phyloP scores from a whole-genome alignment of 1,284 basidiomycete species.

The Ceratorhiza oryzae-sativae region DNA sequence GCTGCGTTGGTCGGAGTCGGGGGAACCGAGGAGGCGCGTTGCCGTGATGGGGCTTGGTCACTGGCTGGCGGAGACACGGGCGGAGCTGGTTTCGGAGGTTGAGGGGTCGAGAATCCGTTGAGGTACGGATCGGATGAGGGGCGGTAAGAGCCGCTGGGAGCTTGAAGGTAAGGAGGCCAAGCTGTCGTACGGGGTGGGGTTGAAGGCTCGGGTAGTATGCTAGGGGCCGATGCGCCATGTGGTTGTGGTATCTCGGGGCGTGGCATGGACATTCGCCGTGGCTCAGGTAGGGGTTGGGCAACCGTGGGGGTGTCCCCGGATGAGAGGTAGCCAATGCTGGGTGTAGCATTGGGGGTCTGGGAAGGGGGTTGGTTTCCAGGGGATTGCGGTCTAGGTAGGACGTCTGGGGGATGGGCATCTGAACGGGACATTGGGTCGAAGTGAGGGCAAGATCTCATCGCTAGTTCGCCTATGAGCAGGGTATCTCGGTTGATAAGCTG shows the following conservation, averaged over 20 bases:
- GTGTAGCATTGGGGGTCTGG: conserved; percentile 17
- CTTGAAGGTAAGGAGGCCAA: conserved; percentile 4
- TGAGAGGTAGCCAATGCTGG: conserved; percentile 7
- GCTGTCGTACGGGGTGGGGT: not conserved
- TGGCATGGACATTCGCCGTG: conserved; percentile 21
- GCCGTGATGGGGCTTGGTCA: not conserved
- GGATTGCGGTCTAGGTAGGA: conserved; percentile 12
- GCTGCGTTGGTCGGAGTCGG: conserved; percentile 2
- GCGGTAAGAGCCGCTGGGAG: not conserved
- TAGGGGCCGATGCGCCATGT: conserved; percentile 1
- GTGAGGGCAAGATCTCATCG: conserved; percentile 8
- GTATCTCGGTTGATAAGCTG: conserved; percentile 14
- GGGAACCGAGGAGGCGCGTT: conserved; percentile 21
- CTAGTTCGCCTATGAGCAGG: not conserved
- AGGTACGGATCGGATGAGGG: conserved; percentile 8
- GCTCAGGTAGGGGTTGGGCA: conserved; percentile 4
- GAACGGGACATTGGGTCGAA: conserved; percentile 14
- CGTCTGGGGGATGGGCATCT: conserved; percentile 18
- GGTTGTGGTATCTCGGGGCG: conserved; percentile 10
- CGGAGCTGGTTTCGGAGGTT: conserved; percentile 20
- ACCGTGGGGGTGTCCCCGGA: conserved; percentile 12
- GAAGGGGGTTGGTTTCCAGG: conserved; percentile 14
- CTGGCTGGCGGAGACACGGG: not conserved
- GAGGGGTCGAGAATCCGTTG: conserved; percentile 21
- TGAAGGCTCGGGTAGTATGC: not conserved